These are phyloP conservation scores for Phytophthora quininea DNA, from an alignment of 352 stramenopile genomes.

Conservation along the genomic window DNA sequence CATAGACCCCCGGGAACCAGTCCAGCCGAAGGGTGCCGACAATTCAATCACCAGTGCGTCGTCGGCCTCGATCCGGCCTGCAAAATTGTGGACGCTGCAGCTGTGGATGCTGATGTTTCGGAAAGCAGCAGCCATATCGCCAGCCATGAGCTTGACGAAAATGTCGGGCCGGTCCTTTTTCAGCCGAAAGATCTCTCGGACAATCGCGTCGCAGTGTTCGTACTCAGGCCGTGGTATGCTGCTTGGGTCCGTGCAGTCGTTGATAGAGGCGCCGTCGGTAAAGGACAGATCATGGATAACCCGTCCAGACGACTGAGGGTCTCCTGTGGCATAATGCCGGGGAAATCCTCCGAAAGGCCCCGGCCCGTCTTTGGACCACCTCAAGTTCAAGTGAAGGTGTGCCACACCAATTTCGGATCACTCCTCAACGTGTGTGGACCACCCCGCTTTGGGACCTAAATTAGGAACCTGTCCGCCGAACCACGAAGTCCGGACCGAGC, in stretches of 20 bases:
- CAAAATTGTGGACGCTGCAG: constrained; percentile 4
- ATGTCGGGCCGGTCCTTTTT: neutral
- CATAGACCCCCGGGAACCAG: constrained; percentile 10
- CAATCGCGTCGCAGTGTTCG: neutral
- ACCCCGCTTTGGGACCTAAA: too few species aligned
- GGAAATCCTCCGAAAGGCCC: too few species aligned
- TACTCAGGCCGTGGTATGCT: neutral
- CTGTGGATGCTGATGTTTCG: constrained; percentile 13
- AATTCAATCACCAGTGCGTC: constrained; percentile 22
- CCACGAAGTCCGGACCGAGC: too few species aligned
- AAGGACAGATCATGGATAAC: constrained; percentile 14
- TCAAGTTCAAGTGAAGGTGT: too few species aligned
- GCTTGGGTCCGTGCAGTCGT: neutral
- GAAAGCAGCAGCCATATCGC: constrained; percentile 12
- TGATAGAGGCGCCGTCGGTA: constrained; percentile 3
- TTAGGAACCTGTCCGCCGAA: too few species aligned
- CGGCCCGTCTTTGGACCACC: too few species aligned
- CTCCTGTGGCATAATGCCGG: too few species aligned
- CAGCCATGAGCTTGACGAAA: neutral
- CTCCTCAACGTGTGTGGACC: too few species aligned
- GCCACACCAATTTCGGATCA: too few species aligned
- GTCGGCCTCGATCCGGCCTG: neutral
- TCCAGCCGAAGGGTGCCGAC: constrained; percentile 15
- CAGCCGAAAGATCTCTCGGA: neutral
- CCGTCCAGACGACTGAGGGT: neutral